These are phyloP conservation scores for Beta corolliflora DNA, from an alignment of 179 eudicot species.

Conservation along the genomic window DNA sequence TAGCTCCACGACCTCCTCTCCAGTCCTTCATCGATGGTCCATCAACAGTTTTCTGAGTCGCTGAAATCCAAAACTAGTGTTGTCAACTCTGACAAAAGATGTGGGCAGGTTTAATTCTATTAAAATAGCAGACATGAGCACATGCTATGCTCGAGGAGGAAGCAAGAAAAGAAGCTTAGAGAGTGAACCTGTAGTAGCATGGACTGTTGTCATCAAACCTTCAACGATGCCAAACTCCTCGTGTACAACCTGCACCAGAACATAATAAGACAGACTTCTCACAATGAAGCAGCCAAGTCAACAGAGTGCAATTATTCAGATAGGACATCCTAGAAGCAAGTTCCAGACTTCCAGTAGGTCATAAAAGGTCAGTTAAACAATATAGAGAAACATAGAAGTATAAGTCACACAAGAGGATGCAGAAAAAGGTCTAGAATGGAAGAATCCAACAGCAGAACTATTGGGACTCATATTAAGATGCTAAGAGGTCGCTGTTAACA, in stretches of 20 bases:
- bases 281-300: neutral
- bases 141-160: neutral
- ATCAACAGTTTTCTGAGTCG: slow-evolving; percentile 95
- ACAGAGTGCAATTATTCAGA: too few relatives aligned
- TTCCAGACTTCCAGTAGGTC: neutral
- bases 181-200: slow-evolving; percentile 87
- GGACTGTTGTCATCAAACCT: slow-evolving; percentile 96
- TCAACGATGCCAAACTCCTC: slow-evolving; percentile 94
- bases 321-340: too few relatives aligned
- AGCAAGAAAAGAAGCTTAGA: neutral
- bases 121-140: neutral
- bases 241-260: slow-evolving; percentile 69
- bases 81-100: neutral
- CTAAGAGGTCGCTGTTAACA: neutral
- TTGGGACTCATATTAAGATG: neutral
- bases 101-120: slow-evolving; percentile 1
- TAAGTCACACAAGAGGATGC: neutral
- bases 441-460: neutral
- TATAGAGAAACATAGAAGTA: neutral
- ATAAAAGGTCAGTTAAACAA: neutral
- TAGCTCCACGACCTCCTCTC: slow-evolving; percentile 97
- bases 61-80: slow-evolving; percentile 41
- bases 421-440: neutral
- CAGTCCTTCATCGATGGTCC: slow-evolving; percentile 99
- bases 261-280: slow-evolving; percentile 2